Evolutionary conservation across 805 yeast species (phyloP), one percentile per base, ranked within the genome.

Genomic region (Ogataea angusta): DNA sequence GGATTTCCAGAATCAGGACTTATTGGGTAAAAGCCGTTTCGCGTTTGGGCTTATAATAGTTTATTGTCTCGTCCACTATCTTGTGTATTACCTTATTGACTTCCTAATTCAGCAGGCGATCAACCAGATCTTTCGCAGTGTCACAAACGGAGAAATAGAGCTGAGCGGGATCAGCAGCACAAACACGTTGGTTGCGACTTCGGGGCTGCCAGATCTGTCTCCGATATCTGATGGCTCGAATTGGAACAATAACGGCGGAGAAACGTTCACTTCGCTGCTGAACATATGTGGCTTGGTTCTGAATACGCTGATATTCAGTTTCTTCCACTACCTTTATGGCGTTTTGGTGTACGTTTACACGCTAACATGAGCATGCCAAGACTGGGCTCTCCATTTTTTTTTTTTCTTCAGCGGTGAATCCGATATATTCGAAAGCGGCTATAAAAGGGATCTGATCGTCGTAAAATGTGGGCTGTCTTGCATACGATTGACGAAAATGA

Each of bases 291-390:
- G 56, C 12, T 26, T 51, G 39, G 36, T 49, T 10, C 39, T 51
- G 30, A 51, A 51, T 34, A 51, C 53, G 7, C 21, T 49, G 30
- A 43, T 51, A 7, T 51, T 51, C 33, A 48, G 53, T 24, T 46
- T 47, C 18, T 51, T 51, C 31, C 56, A 51, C 26, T 47, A 46
- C 41, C 40, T 49, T 9, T 49, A 49, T 25, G 51, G 52, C 10
- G 36, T 46, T 10, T 22, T 47, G 23, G 40, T 51, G 28, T 49
- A 41, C 23, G 42, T 46, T 4, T 49, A 47, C 38, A 46, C 54
- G 7, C 25, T 47, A 10, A 30, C 43, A 2, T 43, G 36, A 46
- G 17, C 16, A 12, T 23, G 31, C 26, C 30, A 26, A 34, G 38
- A 30, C 7, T 19, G 16, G 30, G 30, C 17, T 10, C 25, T 23